Percentiles rank a stretch among this genome's conserved stretches.
Evolutionary conservation across 106 monocot genomes (phyloP).

Genomic region (Amphibolis antarctica): DNA sequence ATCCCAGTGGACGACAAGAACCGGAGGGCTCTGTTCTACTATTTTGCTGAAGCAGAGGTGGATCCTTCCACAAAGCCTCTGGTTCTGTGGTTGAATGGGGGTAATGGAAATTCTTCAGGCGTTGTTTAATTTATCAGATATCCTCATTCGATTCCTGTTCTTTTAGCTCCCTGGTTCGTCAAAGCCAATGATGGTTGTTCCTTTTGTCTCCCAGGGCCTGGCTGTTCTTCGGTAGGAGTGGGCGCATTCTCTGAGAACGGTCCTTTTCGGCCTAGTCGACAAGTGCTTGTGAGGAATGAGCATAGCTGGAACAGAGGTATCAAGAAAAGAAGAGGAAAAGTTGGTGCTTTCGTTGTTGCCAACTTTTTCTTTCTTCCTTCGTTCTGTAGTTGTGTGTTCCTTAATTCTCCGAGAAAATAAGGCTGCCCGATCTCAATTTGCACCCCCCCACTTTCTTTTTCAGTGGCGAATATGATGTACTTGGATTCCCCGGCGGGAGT

Average conservation of each 20-base stretch:
- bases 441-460: neutral
- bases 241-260: conserved; percentile 99
- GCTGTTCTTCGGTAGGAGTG: conserved; percentile 94
- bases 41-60: conserved; percentile 77
- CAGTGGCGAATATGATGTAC: conserved; percentile 78
- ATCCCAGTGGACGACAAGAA: conserved; percentile 51
- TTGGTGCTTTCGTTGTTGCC: neutral
- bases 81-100: conserved; percentile 97
- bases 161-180: neutral
- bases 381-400: too few relatives aligned
- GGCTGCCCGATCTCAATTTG: neutral
- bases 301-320: conserved; percentile 99
- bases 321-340: conserved; percentile 1
- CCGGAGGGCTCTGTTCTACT: conserved; percentile 77
- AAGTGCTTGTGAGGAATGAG: conserved; percentile 62
- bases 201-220: conserved; percentile 50
- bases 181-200: neutral
- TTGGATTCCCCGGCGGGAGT: conserved; percentile 83
- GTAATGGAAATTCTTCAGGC: conserved; percentile 16
- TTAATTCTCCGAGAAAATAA: neutral
- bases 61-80: conserved; percentile 72
- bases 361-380: neutral
- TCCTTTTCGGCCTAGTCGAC: conserved; percentile 83
- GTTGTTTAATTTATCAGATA: neutral
- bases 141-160: neutral